Percentiles rank a stretch among this genome's conserved stretches.
phyloP scores from a whole-genome alignment of 768 basidiomycete species.

The Xanthoconium purpureum region DNA sequence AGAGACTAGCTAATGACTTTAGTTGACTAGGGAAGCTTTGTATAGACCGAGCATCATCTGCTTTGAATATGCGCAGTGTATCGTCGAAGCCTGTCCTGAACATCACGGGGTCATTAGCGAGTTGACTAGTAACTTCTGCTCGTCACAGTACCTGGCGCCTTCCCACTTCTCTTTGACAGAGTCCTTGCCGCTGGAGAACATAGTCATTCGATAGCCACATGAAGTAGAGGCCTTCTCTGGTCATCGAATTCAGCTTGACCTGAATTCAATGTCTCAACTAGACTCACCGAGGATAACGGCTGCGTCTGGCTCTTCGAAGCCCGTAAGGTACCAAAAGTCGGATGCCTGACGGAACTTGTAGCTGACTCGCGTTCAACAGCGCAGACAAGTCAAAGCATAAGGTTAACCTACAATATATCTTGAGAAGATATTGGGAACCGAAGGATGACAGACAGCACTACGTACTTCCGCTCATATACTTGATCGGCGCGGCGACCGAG shows the following conservation, averaged over 20 bases:
- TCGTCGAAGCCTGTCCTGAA: constrained; percentile 65
- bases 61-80: constrained; percentile 65
- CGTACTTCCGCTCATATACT: constrained; percentile 83
- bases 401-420: constrained; percentile 72
- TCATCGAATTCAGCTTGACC: background rate
- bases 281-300: constrained; percentile 75
- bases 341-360: constrained; percentile 94
- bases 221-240: constrained; percentile 68
- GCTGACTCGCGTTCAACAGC: constrained; percentile 40
- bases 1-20: constrained; percentile 48
- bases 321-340: constrained; percentile 95
- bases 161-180: constrained; percentile 86
- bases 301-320: constrained; percentile 91
- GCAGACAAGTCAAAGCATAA: constrained; percentile 1
- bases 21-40: constrained; percentile 56
- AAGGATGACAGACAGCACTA: constrained; percentile 20
- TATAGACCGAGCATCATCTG: constrained; percentile 68
- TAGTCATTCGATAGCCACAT: constrained; percentile 80
- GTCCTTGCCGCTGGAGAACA: constrained; percentile 80
- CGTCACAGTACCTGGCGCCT: constrained; percentile 59
- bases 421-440: constrained; percentile 15
- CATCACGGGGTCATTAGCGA: constrained; percentile 1
- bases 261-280: constrained; percentile 6
- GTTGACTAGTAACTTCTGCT: background rate
- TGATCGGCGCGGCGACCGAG: constrained; percentile 72